Conservation (phyloP, 2,329 filamentous ascomycete species). For the Aschersonia sp. region DNA sequence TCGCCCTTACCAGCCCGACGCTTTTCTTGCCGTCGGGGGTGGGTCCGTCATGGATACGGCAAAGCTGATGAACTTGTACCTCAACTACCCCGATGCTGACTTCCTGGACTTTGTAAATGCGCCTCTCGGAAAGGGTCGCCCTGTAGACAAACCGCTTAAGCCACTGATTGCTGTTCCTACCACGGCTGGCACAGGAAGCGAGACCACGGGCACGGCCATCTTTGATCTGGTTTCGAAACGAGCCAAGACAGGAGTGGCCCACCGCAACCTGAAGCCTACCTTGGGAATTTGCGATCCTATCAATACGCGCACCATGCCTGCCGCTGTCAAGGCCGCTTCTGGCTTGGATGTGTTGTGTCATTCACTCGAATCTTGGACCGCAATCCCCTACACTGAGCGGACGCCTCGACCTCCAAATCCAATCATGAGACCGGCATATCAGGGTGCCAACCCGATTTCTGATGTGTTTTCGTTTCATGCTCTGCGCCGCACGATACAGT, state of each 20-base stretch:
- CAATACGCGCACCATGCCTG: constrained; percentile 92
- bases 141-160: constrained; percentile 53
- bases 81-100: constrained; percentile 75
- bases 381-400: constrained; percentile 84
- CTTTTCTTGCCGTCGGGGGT: constrained; percentile 76
- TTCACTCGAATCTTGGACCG: constrained; percentile 91
- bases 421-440: constrained; percentile 82
- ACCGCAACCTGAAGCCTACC: constrained; percentile 88
- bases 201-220: constrained; percentile 95
- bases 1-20: constrained; percentile 68
- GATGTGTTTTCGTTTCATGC: constrained; percentile 92
- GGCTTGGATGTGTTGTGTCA: constrained; percentile 94
- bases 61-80: constrained; percentile 97
- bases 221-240: constrained; percentile 84
- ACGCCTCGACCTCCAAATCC: constrained; percentile 76
- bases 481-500: constrained; percentile 72
- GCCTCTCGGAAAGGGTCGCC: constrained; percentile 73
- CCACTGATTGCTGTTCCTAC: constrained; percentile 75
- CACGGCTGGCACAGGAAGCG: constrained; percentile 73
- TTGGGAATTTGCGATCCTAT: constrained; percentile 75
- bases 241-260: constrained; percentile 91
- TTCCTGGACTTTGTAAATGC: constrained; percentile 98
- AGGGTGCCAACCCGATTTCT: constrained; percentile 93
- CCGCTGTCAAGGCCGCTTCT: constrained; percentile 80
- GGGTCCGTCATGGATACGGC: constrained; percentile 97